Base-by-base conservation (phyloP, 2,329 filamentous ascomycete genomes). In the Neopestalotiopsis rosae region DNA sequence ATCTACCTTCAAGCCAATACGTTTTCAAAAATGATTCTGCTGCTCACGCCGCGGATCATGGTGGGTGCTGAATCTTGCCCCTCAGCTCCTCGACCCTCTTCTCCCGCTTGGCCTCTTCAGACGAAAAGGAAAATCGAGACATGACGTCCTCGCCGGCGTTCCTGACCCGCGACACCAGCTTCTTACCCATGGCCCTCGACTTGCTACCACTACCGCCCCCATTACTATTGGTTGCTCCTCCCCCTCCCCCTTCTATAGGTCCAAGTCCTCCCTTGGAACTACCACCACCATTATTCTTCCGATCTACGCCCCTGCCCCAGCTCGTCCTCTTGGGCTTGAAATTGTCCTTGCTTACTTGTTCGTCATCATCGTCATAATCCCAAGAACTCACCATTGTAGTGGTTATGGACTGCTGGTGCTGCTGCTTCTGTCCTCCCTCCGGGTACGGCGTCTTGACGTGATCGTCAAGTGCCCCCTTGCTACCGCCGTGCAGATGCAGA, bases 31-130 rank as follows among this genome's bases (percentile, higher is more conserved):
- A 1, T 10, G 17, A 10, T 58, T 56, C 32, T n/a, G 14, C 63
- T 66, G 63, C 17, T n/a, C 63, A 24, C n/a, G 56, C 9, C 14
- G 34, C 7, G 42, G 13, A 30, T 52, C n/a, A 13, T 61, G 66
- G 42, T 67, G 66, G 66, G 42, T 67, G 66, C 65, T 76, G 76
- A 65, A 83, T 83, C 28, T 77, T 78, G 56, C 76, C 78, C 72
- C 79, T 79, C 61, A 84, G 70, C 30, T 78, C 76, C 42, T 78
- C 68, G 17, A 49, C 57, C 24, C 61, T 24, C 63, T 61, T 58
- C 30, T 64, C 70, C 34, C 66, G 66, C 56, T 66, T 72, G 32
- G 49, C 62, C 32, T 61, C 67, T 28, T 68, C 57, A 17, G 63
- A 65, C 3, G 59, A 57, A 13, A 69, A 67, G 4, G 65, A 66